phyloP scores from a whole-genome alignment of 2,329 filamentous ascomycete genomes.

The Aspergillus sp. region DNA sequence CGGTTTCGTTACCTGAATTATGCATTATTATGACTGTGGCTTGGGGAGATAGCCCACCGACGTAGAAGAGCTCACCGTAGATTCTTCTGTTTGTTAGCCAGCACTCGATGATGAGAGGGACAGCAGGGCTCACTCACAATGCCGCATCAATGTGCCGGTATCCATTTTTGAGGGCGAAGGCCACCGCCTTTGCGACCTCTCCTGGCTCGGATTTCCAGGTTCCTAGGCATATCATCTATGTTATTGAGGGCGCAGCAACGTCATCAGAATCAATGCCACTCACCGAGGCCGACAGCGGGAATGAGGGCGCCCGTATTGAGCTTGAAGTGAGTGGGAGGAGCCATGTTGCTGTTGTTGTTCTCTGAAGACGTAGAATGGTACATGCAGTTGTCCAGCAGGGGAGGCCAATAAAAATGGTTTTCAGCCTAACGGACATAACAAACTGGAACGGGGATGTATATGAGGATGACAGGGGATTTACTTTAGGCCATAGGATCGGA shows the following conservation, averaged over 20 bases:
- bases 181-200: conserved; percentile 35
- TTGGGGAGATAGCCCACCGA: background rate
- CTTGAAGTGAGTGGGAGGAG: conserved; percentile 8
- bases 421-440: background rate
- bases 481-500: background rate
- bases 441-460: background rate
- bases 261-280: background rate
- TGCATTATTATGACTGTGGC: background rate
- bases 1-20: background rate
- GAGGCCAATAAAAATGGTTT: background rate
- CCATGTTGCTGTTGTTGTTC: background rate
- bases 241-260: background rate
- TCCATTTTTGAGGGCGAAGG: conserved; percentile 38
- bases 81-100: conserved; percentile 4
- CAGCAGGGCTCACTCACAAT: conserved; percentile 28
- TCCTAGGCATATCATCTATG: conserved; percentile 16
- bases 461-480: no score
- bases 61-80: conserved; percentile 51
- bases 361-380: background rate
- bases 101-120: background rate
- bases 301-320: conserved; percentile 45
- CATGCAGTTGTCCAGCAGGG: background rate
- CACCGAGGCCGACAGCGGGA: conserved; percentile 37
- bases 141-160: conserved; percentile 44
- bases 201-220: conserved; percentile 40